Evolutionary conservation across 2,329 filamentous ascomycete species (phyloP), one percentile per base, ranked within the genome.

Genomic region (Diaporthe ilicicola): DNA sequence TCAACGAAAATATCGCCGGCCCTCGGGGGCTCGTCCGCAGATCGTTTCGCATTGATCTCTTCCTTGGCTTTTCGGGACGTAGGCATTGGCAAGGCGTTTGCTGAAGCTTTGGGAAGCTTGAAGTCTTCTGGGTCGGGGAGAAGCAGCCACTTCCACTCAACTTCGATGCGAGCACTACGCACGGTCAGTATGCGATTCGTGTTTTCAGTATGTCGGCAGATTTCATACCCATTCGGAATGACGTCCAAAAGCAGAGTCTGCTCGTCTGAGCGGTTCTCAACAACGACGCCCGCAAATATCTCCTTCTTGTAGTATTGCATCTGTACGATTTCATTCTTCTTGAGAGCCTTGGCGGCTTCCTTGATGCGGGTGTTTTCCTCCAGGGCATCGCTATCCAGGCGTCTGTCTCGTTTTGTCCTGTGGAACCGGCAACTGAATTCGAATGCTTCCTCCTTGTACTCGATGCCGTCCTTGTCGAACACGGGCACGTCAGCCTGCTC

Each of bases 381-480:
- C 73, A 96, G 83, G 1, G 86, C 83, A 68, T 93, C 89, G 44
- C 89, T 88, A 67, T 93, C 89, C 64, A 91, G 81, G 74, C 92
- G 93, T 82, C 92, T 94, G 73, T 94, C 91, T 77, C 96, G 91
- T 84, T 96, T 97, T 17, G 93, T 90, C 62, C 96, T 90, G 80
- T 99, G 96, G 82, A 97, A 97, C 72, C 95, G 93, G 83, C 96
- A 99, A 76, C 93, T 94, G 79, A 98, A 95, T 78, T 97, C 94
- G 76, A 97, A 95, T 1, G 93, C 94, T 77, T 94, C 93, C 76
- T 97, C 92, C 75, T 93, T 95, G 81, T 98, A 98, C 79, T 98
- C 94, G 1, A 91, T 94, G 8, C 94, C 94, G 78, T 98, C 94
- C 76, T 97, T 94, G 65, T 92, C 93, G 79, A 95, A 95, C 84